Evolutionary conservation across 805 yeast genomes (phyloP).

Genomic region (Schizosaccharomyces osmophilus): DNA sequence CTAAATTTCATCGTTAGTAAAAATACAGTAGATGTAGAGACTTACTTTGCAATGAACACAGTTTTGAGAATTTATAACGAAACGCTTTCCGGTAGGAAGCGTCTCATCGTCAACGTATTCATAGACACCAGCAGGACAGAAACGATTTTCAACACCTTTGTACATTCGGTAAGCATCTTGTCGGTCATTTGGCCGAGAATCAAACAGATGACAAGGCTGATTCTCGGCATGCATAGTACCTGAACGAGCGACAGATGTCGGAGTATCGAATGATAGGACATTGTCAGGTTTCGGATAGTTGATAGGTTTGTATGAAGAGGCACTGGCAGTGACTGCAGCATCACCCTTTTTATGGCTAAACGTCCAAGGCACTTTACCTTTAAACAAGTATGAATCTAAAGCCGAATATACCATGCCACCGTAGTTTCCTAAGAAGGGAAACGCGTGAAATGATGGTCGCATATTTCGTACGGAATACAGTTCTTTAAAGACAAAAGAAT

Average conservation of each 20-base stretch:
- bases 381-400: conserved; percentile 47
- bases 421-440: conserved; percentile 37
- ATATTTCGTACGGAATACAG: conserved; percentile 66
- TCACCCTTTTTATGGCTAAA: conserved; percentile 46
- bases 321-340: conserved; percentile 43
- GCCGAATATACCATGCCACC: conserved; percentile 79
- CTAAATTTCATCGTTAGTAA: not conserved
- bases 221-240: conserved; percentile 92
- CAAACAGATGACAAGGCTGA: conserved; percentile 60
- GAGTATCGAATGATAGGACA: conserved; percentile 66
- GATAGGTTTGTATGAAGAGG: conserved; percentile 41
- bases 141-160: conserved; percentile 71
- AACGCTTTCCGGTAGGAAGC: conserved; percentile 39
- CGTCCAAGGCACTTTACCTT: conserved; percentile 77
- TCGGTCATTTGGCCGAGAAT: conserved; percentile 30
- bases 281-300: conserved; percentile 93
- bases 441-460: conserved; percentile 58
- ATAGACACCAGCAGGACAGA: conserved; percentile 97
- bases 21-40: not conserved
- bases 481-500: conserved; percentile 75
- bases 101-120: conserved; percentile 59
- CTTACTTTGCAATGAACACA: conserved; percentile 81
- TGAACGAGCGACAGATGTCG: conserved; percentile 87
- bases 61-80: conserved; percentile 86
- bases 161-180: conserved; percentile 43